These are phyloP conservation scores for Didymella exigua DNA, from an alignment of 2,329 filamentous ascomycete species.

Conservation along the genomic window DNA sequence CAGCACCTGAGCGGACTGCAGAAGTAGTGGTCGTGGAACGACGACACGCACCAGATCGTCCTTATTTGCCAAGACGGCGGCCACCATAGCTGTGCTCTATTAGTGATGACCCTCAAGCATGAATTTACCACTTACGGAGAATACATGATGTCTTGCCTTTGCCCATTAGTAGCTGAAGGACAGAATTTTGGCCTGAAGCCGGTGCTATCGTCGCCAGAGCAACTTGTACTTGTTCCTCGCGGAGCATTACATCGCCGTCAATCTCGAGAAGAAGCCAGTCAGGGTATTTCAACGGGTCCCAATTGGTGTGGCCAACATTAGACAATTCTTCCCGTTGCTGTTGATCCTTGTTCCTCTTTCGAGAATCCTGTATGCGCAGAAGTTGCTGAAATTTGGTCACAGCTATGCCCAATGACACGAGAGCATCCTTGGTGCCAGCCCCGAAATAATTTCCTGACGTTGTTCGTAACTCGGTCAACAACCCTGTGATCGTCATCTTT, in stretches of 20 bases:
- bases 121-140: conserved; percentile 24
- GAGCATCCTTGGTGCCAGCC: conserved; percentile 42
- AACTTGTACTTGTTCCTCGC: conserved; percentile 66
- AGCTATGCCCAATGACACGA: conserved; percentile 54
- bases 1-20: conserved; percentile 64
- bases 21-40: conserved; percentile 62
- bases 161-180: conserved; percentile 72
- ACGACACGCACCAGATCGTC: conserved; percentile 58
- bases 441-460: conserved; percentile 41
- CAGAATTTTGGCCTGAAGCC: conserved; percentile 59
- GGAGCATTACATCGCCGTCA: conserved; percentile 67
- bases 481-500: conserved; percentile 47
- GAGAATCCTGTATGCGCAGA: conserved; percentile 50
- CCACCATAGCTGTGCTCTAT: conserved; percentile 58
- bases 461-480: conserved; percentile 58
- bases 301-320: conserved; percentile 61
- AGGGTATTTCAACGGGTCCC: conserved; percentile 59
- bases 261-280: conserved; percentile 73
- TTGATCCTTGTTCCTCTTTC: conserved; percentile 25
- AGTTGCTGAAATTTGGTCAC: conserved; percentile 56
- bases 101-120: conserved; percentile 59
- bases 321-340: conserved; percentile 51
- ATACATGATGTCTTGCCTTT: conserved; percentile 71
- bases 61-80: conserved; percentile 50
- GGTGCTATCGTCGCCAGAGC: conserved; percentile 65